Evolutionary conservation across 768 basidiomycete species (phyloP), one percentile per base, ranked within the genome.

Genomic region (Favolaschia claudopus): DNA sequence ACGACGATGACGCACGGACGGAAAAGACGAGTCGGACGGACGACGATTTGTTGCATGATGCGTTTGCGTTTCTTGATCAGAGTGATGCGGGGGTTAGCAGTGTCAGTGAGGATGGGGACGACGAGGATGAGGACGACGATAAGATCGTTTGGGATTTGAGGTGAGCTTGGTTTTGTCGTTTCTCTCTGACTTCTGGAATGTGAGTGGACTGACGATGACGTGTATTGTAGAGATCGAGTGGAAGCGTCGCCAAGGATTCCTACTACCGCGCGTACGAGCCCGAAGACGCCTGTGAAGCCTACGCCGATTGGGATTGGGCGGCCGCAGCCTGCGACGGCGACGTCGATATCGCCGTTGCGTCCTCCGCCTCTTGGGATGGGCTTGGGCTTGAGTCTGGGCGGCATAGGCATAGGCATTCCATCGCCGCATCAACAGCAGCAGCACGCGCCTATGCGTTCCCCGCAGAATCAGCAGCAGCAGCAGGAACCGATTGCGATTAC

Each of bases 121-220:
- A 77, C 61, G 37, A 73, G 77, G 25, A 78, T 74, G 14, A 75
- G 77, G 82, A 84, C 4, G 83, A 83, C 1, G 83, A 86, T 9
- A 84, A 91, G 69, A 88, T 95, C 64, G 88, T 98, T 44, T 89
- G 88, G 76, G 82, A 90, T 70, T 88, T 85, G 31, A 82, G 85
- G 87, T 87, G 53, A 24, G 74, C 55, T 22, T 13, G 25, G 17
- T 7, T 29, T 25, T 22, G 32, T 7, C 6, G 14, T 32, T 13
- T 20, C 29, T 53, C n/a, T n/a, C n/a, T 39, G 15, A 13, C 24
- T 36, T 24, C n/a, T 31, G 29, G n/a, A n/a, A n/a, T n/a, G n/a
- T n/a, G n/a, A n/a, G n/a, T n/a, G n/a, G n/a, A n/a, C 28, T 53
- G 47, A 38, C 17, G 34, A n/a, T n/a, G n/a, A n/a, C n/a, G n/a